phyloP scores from a whole-genome alignment of 768 basidiomycete genomes.

The Mrakia gelida region DNA sequence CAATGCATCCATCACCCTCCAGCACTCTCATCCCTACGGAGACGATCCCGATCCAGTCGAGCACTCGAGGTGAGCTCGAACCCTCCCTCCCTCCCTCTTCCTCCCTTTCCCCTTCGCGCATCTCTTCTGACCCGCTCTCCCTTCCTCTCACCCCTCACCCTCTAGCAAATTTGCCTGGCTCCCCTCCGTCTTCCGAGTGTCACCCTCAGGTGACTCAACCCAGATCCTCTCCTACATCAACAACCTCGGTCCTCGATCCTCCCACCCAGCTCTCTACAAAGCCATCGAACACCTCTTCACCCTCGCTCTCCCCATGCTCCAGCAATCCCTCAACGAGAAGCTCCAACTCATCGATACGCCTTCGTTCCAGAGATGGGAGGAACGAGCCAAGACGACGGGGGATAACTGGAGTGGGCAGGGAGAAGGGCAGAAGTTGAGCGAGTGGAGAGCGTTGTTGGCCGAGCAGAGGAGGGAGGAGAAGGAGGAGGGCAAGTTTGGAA shows the following conservation, averaged over 20 bases:
- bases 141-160: not conserved
- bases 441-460: not conserved
- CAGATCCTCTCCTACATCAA: slow-evolving; percentile 16
- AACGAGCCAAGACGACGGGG: not conserved
- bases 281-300: slow-evolving; percentile 28
- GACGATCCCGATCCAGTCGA: not conserved
- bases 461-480: slow-evolving; percentile 21
- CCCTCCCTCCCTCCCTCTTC: not conserved
- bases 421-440: not conserved
- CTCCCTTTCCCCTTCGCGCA: too few relatives aligned
- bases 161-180: slow-evolving; percentile 19
- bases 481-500: not conserved
- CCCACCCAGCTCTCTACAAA: slow-evolving; percentile 17
- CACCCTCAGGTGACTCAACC: not conserved
- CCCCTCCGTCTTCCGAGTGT: slow-evolving; percentile 25
- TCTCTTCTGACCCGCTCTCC: not conserved
- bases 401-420: not conserved
- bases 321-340: slow-evolving; percentile 9
- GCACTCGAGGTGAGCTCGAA: slow-evolving; percentile 1
- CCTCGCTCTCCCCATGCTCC: slow-evolving; percentile 27
- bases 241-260: slow-evolving; percentile 24
- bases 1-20: not conserved
- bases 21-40: not conserved
- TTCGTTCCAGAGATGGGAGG: slow-evolving; percentile 21
- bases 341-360: not conserved